Conservation (phyloP, 2,329 filamentous ascomycete species). For the Penicillium crustosum region DNA sequence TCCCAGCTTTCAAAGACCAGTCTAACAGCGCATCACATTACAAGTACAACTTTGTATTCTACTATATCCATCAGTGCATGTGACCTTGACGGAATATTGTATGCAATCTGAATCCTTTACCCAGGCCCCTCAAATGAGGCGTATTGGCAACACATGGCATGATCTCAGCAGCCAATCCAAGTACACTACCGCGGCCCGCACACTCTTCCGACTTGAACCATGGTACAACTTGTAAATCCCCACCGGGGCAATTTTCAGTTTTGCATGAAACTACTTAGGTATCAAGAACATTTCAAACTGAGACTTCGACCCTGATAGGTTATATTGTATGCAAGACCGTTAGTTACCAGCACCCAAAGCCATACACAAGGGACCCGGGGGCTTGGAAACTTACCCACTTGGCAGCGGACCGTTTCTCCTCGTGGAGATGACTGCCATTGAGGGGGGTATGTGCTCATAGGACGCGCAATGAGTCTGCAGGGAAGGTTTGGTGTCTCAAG, state of each 20-base stretch:
- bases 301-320: background rate
- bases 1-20: background rate
- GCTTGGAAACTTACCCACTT: slow-evolving; percentile 2
- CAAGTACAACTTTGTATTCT: background rate
- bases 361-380: background rate
- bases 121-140: background rate
- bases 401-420: background rate
- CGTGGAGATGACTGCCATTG: background rate
- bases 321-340: slow-evolving; percentile 1
- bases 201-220: background rate
- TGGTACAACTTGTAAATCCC: background rate
- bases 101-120: background rate
- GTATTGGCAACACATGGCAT: slow-evolving; percentile 3
- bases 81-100: background rate
- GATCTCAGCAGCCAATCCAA: background rate
- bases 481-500: background rate
- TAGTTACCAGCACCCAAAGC: background rate
- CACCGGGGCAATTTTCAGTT: background rate
- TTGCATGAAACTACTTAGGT: background rate
- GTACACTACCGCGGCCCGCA: background rate
- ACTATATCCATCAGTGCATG: background rate
- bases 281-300: background rate
- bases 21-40: background rate
- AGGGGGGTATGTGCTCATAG: background rate
- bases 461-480: background rate